A percentile compares a stretch with the other conserved stretches of the same genome.
These are phyloP conservation scores for Aspergillus ustus DNA, from an alignment of 2,329 filamentous ascomycete genomes.

Conservation along the genomic window DNA sequence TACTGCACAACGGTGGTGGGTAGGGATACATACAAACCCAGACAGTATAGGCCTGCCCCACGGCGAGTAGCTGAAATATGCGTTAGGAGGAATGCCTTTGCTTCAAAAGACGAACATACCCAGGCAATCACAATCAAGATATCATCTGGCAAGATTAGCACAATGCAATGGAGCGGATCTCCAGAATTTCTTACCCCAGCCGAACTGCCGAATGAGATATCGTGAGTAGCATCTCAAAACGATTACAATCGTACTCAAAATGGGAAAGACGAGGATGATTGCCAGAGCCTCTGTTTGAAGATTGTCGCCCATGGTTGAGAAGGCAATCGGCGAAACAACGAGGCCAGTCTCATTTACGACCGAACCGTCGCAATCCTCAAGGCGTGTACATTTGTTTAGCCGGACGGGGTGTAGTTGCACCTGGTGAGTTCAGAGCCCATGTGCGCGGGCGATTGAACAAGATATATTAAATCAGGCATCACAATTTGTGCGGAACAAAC, in stretches of 20 bases:
- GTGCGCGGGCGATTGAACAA: no score
- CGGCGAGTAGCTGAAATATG: slow-evolving; percentile 6
- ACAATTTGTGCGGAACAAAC: not conserved
- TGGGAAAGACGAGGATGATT: not conserved
- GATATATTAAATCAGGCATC: no score
- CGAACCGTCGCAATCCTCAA: no score
- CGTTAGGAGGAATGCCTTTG: not conserved
- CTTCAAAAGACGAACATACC: slow-evolving; percentile 18
- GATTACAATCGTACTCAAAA: not conserved
- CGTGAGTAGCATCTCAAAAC: slow-evolving; percentile 2
- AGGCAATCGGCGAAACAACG: no score
- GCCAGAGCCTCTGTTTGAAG: not conserved
- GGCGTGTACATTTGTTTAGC: no score
- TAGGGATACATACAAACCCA: slow-evolving; percentile 30
- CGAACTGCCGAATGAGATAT: not conserved
- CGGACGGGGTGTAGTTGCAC: no score
- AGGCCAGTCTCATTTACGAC: not conserved
- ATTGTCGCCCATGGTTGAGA: not conserved
- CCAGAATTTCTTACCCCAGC: not conserved
- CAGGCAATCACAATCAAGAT: slow-evolving; percentile 29
- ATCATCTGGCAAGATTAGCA: slow-evolving; percentile 24
- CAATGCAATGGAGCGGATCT: not conserved
- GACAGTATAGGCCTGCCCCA: slow-evolving; percentile 28
- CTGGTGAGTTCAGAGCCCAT: no score
- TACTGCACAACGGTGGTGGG: not conserved